Conservation (phyloP, 495 filamentous ascomycete species). For the Xylaria cubensis region DNA sequence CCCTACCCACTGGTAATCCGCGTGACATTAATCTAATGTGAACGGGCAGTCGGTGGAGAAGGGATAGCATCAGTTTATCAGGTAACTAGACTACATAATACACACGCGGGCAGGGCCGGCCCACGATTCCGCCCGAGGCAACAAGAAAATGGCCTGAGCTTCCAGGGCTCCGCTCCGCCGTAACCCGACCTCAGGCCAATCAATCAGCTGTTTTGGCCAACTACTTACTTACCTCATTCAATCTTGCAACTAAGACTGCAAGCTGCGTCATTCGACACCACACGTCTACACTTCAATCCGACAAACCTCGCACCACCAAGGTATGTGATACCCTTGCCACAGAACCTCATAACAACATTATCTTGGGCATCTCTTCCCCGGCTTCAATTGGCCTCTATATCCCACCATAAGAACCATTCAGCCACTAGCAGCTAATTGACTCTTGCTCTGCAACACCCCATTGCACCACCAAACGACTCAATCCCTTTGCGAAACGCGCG, state of each 20-base stretch:
- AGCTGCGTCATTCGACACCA: constrained; percentile 24
- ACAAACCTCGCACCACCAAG: constrained; percentile 17
- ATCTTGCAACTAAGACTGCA: constrained; percentile 1
- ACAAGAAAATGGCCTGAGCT: constrained; percentile 23
- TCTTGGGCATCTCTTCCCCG: not conserved
- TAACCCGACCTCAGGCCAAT: constrained; percentile 18
- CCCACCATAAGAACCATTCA: not conserved
- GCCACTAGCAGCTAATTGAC: not conserved
- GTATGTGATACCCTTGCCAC: not conserved
- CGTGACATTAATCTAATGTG: too few species aligned
- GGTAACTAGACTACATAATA: not conserved
- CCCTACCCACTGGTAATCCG: too few species aligned
- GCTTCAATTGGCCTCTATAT: not conserved
- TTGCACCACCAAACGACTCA: not conserved
- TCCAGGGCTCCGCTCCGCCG: constrained; percentile 23
- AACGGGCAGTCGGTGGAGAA: not conserved
- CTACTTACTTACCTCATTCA: not conserved
- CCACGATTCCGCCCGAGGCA: constrained; percentile 15
- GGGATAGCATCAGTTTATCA: not conserved
- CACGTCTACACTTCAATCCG: constrained; percentile 24
- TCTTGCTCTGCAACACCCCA: not conserved
- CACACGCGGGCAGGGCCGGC: constrained; percentile 3
- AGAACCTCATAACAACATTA: not conserved
- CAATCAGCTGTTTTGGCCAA: constrained; percentile 17
- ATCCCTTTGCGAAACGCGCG: not conserved